Evolutionary conservation across 2,329 filamentous ascomycete species (phyloP).

Genomic region (Penicillium glabrum): DNA sequence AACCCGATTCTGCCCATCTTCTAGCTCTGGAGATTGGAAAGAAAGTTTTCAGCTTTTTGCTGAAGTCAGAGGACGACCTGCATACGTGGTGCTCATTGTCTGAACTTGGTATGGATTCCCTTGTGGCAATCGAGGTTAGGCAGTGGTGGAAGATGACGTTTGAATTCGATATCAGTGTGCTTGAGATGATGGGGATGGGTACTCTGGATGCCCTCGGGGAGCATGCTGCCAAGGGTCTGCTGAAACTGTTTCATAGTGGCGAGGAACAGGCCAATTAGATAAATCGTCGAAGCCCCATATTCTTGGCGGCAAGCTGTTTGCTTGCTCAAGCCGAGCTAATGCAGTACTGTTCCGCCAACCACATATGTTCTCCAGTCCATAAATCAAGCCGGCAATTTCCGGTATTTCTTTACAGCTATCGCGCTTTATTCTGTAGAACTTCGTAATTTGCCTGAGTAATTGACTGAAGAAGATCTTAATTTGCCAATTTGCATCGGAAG

Average conservation of each 20-base stretch:
- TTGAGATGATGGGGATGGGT: slow-evolving; percentile 26
- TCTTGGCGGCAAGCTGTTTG: too few species aligned
- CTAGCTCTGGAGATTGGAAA: slow-evolving; percentile 21
- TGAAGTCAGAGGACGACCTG: slow-evolving; percentile 20
- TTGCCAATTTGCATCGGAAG: too few species aligned
- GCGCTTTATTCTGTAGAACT: too few species aligned
- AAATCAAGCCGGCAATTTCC: too few species aligned
- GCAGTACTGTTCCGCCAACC: too few species aligned
- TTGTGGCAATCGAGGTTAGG: slow-evolving; percentile 30
- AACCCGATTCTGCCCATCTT: slow-evolving; percentile 2
- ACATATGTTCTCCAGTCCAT: too few species aligned
- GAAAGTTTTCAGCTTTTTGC: slow-evolving; percentile 17
- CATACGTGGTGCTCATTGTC: slow-evolving; percentile 17
- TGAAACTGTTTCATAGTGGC: slow-evolving; percentile 7
- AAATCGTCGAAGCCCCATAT: neutral
- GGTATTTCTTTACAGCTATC: too few species aligned
- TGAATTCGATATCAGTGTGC: slow-evolving; percentile 24
- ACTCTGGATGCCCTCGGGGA: slow-evolving; percentile 12
- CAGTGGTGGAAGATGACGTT: slow-evolving; percentile 24
- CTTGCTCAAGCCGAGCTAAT: too few species aligned
- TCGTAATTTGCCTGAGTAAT: too few species aligned
- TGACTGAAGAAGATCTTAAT: too few species aligned
- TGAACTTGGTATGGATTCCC: slow-evolving; percentile 28
- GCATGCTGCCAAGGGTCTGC: slow-evolving; percentile 12
- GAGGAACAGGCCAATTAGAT: neutral